Percentiles rank a stretch among this genome's conserved stretches.
Conservation (phyloP, 208 protist genomes). For the Trypanosoma scelopori region DNA sequence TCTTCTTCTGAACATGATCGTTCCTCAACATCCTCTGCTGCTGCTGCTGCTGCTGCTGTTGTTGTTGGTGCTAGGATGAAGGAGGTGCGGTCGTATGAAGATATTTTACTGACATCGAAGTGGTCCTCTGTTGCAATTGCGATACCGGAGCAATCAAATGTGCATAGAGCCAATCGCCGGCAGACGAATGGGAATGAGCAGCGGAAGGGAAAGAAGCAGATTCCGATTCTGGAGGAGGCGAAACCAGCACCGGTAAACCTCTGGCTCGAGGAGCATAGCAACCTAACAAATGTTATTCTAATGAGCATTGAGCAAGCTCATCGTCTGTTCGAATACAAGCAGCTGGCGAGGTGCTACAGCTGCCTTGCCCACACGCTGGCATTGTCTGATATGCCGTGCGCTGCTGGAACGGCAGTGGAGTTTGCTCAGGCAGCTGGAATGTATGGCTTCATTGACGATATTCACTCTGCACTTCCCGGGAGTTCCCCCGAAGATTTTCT, state of each 20-base stretch:
- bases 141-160: not conserved
- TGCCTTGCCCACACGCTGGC: conserved; percentile 21
- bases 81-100: conserved; percentile 1
- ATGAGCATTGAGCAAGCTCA: not conserved
- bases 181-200: not conserved
- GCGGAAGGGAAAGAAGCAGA: not conserved
- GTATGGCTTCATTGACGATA: conserved; percentile 24
- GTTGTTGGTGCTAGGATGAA: not conserved
- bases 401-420: conserved; percentile 35
- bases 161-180: not conserved
- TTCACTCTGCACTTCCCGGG: conserved; percentile 13
- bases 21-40: too few species aligned
- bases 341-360: conserved; percentile 25
- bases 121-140: conserved; percentile 5
- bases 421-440: conserved; percentile 38
- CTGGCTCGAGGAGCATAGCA: conserved; percentile 21
- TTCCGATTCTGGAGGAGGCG: not conserved
- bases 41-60: not conserved
- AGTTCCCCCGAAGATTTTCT: conserved; percentile 21
- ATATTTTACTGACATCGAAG: conserved; percentile 13
- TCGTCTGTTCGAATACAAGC: conserved; percentile 25
- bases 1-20: not conserved
- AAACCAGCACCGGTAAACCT: not conserved
- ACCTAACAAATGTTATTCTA: conserved; percentile 5
- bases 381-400: conserved; percentile 12